Conservation (phyloP, 768 basidiomycete genomes). For the Russula vinacea region DNA sequence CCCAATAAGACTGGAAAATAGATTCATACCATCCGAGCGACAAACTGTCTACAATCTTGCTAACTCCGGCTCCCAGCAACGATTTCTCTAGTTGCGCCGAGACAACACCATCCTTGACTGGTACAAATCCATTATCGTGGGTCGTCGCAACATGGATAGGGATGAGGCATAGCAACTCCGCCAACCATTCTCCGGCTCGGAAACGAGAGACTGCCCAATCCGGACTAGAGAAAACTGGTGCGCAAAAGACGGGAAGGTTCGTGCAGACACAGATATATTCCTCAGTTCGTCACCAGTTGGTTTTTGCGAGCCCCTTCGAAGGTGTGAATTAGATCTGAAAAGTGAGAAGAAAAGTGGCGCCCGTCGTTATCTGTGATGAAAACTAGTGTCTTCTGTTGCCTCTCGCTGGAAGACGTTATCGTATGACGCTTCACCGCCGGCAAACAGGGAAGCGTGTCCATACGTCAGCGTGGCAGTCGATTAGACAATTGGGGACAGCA, state of each 20-base stretch:
- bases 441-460: constrained; percentile 24
- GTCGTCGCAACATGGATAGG: constrained; percentile 63
- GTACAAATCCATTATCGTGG: constrained; percentile 58
- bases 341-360: constrained; percentile 43
- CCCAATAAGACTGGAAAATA: constrained; percentile 61
- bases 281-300: constrained; percentile 48
- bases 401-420: constrained; percentile 29
- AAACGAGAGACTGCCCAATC: constrained; percentile 39
- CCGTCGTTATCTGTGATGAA: constrained; percentile 46
- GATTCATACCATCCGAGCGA: constrained; percentile 67
- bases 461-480: constrained; percentile 18
- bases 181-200: constrained; percentile 58
- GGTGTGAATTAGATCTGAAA: constrained; percentile 42
- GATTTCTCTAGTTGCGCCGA: constrained; percentile 52
- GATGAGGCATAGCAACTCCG: constrained; percentile 57
- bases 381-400: constrained; percentile 39
- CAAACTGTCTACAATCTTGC: constrained; percentile 51
- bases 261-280: constrained; percentile 39
- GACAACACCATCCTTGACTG: constrained; percentile 56
- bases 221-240: constrained; percentile 11
- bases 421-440: constrained; percentile 15
- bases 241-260: constrained; percentile 35
- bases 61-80: constrained; percentile 60
- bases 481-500: constrained; percentile 42
- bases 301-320: constrained; percentile 55